Conservation (phyloP, 2,329 filamentous ascomycete genomes). For the Colletotrichum sp. region DNA sequence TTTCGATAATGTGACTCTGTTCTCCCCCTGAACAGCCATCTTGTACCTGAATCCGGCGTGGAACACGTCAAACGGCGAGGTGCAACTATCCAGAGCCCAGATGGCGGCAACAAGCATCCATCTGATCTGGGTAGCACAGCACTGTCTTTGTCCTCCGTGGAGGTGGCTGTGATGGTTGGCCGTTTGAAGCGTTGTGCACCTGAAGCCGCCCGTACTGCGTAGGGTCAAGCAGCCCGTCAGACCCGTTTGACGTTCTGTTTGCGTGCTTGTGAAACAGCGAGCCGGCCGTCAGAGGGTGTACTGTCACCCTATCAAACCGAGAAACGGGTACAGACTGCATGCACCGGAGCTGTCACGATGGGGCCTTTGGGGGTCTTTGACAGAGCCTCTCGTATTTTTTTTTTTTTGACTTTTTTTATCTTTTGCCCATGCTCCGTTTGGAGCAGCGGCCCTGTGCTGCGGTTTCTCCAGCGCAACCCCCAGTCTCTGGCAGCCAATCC, state of each 20-base stretch:
- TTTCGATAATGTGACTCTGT: neutral
- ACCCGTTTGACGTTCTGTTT: constrained; percentile 18
- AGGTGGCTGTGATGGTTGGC: constrained; percentile 14
- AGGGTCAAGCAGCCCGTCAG: neutral
- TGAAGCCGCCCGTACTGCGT: constrained; percentile 2
- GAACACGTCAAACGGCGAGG: neutral
- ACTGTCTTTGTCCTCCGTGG: neutral
- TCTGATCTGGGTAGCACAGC: neutral
- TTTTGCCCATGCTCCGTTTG: neutral
- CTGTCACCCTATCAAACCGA: constrained; percentile 14
- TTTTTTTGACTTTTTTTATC: constrained; percentile 5
- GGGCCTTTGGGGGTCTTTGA: neutral
- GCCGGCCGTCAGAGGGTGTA: neutral
- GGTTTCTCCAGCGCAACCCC: constrained; percentile 3
- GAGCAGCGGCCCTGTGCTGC: neutral
- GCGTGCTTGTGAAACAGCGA: constrained; percentile 14
- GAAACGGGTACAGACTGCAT: neutral
- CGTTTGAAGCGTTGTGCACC: constrained; percentile 14
- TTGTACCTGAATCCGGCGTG: constrained; percentile 14
- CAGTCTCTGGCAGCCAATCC: constrained; percentile 10
- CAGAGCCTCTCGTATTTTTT: constrained; percentile 17
- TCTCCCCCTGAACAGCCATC: neutral
- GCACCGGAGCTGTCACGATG: neutral
- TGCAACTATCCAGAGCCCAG: neutral
- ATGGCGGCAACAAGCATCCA: neutral